Base-by-base conservation (phyloP, 2,329 filamentous ascomycete genomes). In the Dactylonectria estremocensis region DNA sequence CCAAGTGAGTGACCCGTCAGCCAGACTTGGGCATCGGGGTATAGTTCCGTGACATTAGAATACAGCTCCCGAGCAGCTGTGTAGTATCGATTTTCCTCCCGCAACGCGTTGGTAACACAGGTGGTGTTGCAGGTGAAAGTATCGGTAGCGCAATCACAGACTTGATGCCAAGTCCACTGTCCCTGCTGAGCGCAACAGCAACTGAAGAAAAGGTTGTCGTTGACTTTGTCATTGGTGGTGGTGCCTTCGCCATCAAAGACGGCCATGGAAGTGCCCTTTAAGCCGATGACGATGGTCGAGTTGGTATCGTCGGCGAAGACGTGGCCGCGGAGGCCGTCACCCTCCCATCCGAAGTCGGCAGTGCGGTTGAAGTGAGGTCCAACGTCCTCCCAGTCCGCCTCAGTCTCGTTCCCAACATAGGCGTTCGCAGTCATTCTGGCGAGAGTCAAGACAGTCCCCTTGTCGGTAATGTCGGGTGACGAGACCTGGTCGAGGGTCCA, bases 221-320 rank as follows among this genome's bases (percentile, higher is more conserved):
- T 99, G 77, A 95, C 86, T 83, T 99, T 99, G 83, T 99, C 96
- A 74, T 97, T 97, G 28, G 95, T 97, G 0, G 95, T 98, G 1
- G 96, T 98, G 58, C 95, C 95, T 43, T 95, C 93, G n/a, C 96
- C 96, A 79, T 98, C 95, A 78, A 98, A 98, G 3, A 98, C 91
- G 13, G 96, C 95, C 2, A 92, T 90, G 1, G 92, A 93, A 0
- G 95, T 98, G 61, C 95, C 96, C 82, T 99, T 99, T 64, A 99
- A 83, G 5, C 94, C 95, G 71, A 98, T 96, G 48, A 98, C 91
- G 60, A 98, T 87, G 1, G 95, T 98, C 40, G 89, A 89, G 80
- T 98, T 98, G 45, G 83, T 89, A 74, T 95, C 90, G 76, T 98
- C 95, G 16, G 93, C 92, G 82, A 95, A 98, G 63, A 99, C 91